Evolutionary conservation across 2,329 filamentous ascomycete species (phyloP).

Genomic region (Neurospora sp.): DNA sequence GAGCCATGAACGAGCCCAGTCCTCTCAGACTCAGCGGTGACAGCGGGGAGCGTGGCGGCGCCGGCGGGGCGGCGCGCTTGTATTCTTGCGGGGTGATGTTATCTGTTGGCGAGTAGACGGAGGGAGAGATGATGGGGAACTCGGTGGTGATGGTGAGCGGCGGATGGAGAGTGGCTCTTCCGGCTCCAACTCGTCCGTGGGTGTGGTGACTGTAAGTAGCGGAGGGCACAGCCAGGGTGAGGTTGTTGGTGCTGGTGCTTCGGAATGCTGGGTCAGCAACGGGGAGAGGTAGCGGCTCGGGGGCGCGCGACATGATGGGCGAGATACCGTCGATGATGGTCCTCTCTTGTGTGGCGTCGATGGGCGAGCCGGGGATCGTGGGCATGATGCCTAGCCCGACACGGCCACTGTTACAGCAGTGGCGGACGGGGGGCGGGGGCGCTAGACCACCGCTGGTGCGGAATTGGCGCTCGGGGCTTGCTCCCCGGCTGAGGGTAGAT

Average conservation of each 20-base stretch:
- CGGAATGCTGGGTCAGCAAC: background rate
- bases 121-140: background rate
- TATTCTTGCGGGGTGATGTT: conserved; percentile 13
- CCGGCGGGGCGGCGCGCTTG: conserved; percentile 9
- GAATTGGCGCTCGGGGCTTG: background rate
- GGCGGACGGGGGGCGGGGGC: conserved; percentile 4
- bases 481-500: background rate
- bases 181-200: background rate
- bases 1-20: conserved; percentile 1
- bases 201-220: background rate
- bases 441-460: conserved; percentile 4
- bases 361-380: conserved; percentile 7
- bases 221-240: background rate
- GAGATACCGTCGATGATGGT: conserved; percentile 9
- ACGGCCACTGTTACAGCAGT: conserved; percentile 1
- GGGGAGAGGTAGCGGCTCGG: background rate
- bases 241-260: background rate
- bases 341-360: conserved; percentile 3
- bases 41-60: conserved; percentile 9
- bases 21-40: conserved; percentile 5
- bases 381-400: conserved; percentile 1
- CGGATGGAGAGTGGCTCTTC: background rate
- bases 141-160: background rate
- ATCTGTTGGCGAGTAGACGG: background rate
- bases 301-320: conserved; percentile 14